Base-by-base conservation (phyloP, 78 protist genomes). In the Ministeria vibrans region DNA sequence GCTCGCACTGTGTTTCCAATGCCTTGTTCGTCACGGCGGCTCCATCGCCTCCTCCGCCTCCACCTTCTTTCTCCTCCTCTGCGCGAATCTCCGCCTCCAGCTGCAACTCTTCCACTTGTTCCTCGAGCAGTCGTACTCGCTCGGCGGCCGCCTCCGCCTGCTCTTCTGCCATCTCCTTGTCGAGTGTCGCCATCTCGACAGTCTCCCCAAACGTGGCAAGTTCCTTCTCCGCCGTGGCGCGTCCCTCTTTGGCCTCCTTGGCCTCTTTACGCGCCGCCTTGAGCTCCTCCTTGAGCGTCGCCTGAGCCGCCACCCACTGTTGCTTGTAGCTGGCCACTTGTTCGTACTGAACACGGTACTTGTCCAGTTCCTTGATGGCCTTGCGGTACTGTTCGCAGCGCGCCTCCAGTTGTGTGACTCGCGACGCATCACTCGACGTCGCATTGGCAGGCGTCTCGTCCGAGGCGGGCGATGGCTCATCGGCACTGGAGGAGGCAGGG, bases 131-230 rank as follows among this genome's bases (percentile, higher is more conserved):
- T 23, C 44, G 62, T 3, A 44, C 25, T 38, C 44, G 62, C 39
- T 7, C 42, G 41, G 41, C 62, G 42, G 44, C 11, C n/a, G 32
- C 15, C 41, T 38, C 71, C 20, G 30, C 43, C 74, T 68, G 36
- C 44, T 70, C 76, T 59, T 70, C 76, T 20, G 76, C 51, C 25
- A 70, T 23, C 45, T 70, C 61, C 39, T 44, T 41, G 76, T 70
- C 76, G 39, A 70, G 53, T 9, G 39, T 30, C 20, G 76, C 51
- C 20, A 44, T 4, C 25, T 70, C 61, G 34, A 32, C 36, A 0
- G 51, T 23, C 27, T 70, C 76, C 41, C 22, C 9, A 23, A 36
- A 6, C 61, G 4, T 23, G 38, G 3, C 45, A 2, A 41, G 42
- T 59, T 70, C 76, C 34, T 1, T 1, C 39, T 42, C 28, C 34